Conservation (phyloP, 768 basidiomycete species). For the Leucocoprinus leucothites region DNA sequence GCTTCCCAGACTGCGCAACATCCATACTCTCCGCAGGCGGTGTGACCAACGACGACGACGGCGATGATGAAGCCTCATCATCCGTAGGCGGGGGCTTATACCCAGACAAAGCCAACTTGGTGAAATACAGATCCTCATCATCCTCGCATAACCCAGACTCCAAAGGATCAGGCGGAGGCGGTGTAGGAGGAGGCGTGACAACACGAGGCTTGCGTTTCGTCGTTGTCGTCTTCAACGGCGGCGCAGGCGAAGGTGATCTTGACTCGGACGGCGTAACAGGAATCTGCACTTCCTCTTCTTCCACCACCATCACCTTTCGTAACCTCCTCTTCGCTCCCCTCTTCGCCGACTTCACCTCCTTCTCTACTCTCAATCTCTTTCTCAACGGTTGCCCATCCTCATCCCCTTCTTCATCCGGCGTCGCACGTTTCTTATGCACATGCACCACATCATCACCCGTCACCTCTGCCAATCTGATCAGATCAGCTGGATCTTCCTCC, state of each 20-base stretch:
- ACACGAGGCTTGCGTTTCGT: slow-evolving; percentile 30
- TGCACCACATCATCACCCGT: slow-evolving; percentile 19
- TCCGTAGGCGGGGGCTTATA: slow-evolving; percentile 23
- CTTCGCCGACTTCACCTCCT: slow-evolving; percentile 27
- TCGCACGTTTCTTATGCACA: slow-evolving; percentile 39
- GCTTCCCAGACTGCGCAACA: slow-evolving; percentile 40
- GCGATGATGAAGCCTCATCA: slow-evolving; percentile 1
- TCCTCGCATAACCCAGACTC: slow-evolving; percentile 67
- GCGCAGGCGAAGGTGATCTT: slow-evolving; percentile 44
- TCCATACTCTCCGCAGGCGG: background rate
- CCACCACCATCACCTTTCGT: slow-evolving; percentile 12
- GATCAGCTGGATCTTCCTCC: slow-evolving; percentile 44
- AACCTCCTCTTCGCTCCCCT: slow-evolving; percentile 38
- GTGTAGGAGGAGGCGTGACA: slow-evolving; percentile 38
- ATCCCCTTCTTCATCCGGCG: slow-evolving; percentile 37
- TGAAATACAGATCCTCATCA: slow-evolving; percentile 87
- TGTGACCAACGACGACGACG: background rate
- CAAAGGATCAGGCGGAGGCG: slow-evolving; percentile 52
- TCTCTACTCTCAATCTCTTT: slow-evolving; percentile 41
- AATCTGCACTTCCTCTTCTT: slow-evolving; percentile 21
- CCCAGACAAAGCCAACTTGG: slow-evolving; percentile 56
- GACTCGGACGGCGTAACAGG: slow-evolving; percentile 43
- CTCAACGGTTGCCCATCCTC: slow-evolving; percentile 34
- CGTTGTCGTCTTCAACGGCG: background rate
- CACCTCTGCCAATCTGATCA: slow-evolving; percentile 21